Evolutionary conservation across 805 yeast genomes (phyloP).

Genomic region (Candida nitratophila): DNA sequence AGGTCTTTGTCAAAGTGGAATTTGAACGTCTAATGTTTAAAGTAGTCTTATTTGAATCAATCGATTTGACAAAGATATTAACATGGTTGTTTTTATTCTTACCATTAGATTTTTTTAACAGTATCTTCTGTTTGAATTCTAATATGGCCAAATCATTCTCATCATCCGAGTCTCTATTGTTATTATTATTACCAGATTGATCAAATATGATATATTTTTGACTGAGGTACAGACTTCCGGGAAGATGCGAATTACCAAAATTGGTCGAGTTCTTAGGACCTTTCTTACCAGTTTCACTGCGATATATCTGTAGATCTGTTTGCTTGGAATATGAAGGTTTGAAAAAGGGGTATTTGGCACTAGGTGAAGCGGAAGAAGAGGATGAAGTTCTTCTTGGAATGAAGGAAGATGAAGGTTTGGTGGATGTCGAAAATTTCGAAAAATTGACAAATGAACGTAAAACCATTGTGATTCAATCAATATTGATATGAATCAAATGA

Average conservation of each 20-base stretch:
- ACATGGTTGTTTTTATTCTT: constrained; percentile 25
- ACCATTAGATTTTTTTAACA: constrained; percentile 12
- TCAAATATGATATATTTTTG: constrained; percentile 25
- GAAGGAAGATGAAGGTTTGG: constrained; percentile 7
- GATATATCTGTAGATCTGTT: constrained; percentile 19
- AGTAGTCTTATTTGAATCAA: constrained; percentile 13
- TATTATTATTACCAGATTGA: constrained; percentile 9
- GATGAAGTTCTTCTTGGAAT: constrained; percentile 10
- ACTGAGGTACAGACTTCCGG: constrained; percentile 8
- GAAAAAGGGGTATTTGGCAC: constrained; percentile 23
- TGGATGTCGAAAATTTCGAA: constrained; percentile 13
- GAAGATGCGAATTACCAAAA: constrained; percentile 7
- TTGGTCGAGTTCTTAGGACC: constrained; percentile 13
- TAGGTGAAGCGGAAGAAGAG: constrained; percentile 3
- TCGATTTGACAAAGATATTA: constrained; percentile 17
- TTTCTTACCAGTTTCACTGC: constrained; percentile 20
- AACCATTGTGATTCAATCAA: constrained; percentile 12
- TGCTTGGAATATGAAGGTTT: constrained; percentile 27
- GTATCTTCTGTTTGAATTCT: neutral
- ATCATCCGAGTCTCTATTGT: constrained; percentile 7
- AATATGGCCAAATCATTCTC: constrained; percentile 6
- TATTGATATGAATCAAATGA: neutral
- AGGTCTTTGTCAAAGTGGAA: constrained; percentile 19
- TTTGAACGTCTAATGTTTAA: constrained; percentile 23
- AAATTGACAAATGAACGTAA: constrained; percentile 22